Conservation (phyloP, 441 rosid genomes). For the Gossypium armourianum region DNA sequence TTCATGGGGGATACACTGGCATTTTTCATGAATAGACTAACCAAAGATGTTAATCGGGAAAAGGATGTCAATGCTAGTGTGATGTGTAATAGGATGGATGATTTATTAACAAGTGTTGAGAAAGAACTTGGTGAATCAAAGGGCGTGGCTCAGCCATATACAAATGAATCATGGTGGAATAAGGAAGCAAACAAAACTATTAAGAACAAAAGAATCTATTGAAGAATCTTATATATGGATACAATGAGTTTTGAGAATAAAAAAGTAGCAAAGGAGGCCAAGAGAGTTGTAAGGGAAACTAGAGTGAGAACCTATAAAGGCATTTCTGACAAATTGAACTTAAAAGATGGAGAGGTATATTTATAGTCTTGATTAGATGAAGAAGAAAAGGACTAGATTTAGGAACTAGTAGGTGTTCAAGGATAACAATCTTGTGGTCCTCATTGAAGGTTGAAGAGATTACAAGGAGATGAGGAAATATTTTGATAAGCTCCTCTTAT, state of each 20-base stretch:
- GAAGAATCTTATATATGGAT: not conserved
- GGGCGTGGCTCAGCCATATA: not conserved
- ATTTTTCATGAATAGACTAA: not conserved
- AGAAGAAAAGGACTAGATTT: not conserved
- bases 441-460: not conserved
- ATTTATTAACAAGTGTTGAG: not conserved
- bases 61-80: not conserved
- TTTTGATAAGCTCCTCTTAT: not conserved
- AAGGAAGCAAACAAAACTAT: not conserved
- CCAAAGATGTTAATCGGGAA: not conserved
- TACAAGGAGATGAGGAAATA: not conserved
- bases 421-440: not conserved
- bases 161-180: not conserved
- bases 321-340: not conserved
- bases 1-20: not conserved
- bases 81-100: not conserved
- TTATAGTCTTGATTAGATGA: not conserved
- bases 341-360: not conserved
- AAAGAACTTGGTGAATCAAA: not conserved
- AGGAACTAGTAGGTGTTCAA: not conserved
- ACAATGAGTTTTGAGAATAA: not conserved
- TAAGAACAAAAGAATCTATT: not conserved
- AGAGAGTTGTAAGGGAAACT: not conserved
- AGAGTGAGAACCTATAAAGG: not conserved
- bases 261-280: not conserved